phyloP scores from a whole-genome alignment of 2,329 filamentous ascomycete genomes.

The Talaromyces sp. region DNA sequence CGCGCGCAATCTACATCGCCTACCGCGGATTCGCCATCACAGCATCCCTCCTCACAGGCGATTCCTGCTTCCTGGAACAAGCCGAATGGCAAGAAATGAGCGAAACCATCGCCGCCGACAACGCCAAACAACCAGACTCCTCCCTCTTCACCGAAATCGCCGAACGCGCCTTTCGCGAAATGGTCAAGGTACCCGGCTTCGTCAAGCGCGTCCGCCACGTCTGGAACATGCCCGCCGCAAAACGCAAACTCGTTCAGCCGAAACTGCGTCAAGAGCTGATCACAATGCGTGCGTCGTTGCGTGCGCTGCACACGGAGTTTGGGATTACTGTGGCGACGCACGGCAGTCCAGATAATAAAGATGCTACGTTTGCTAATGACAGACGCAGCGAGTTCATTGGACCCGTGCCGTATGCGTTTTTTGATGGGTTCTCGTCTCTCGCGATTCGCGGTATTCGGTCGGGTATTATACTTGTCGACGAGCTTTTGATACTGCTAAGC shows the following conservation, averaged over 20 bases:
- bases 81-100: constrained; percentile 30
- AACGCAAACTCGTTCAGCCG: constrained; percentile 11
- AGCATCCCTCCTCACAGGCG: constrained; percentile 25
- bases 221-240: constrained; percentile 5
- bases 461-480: constrained; percentile 12
- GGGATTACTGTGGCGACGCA: constrained; percentile 19
- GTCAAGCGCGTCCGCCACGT: constrained; percentile 18
- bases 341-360: neutral
- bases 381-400: constrained; percentile 7
- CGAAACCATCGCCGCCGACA: constrained; percentile 21
- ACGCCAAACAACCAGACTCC: constrained; percentile 23
- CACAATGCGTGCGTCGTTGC: constrained; percentile 18
- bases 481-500: constrained; percentile 9
- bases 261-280: constrained; percentile 16
- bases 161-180: constrained; percentile 23
- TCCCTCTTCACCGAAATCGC: constrained; percentile 24
- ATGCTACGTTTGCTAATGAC: neutral
- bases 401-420: constrained; percentile 8
- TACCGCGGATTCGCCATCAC: constrained; percentile 31
- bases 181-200: constrained; percentile 22
- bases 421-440: constrained; percentile 10
- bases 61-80: constrained; percentile 28
- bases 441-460: constrained; percentile 12
- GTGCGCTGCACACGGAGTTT: constrained; percentile 22
- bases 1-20: constrained; percentile 27